Base-by-base conservation (phyloP, 2,329 filamentous ascomycete species). In the Botrytis medusae region DNA sequence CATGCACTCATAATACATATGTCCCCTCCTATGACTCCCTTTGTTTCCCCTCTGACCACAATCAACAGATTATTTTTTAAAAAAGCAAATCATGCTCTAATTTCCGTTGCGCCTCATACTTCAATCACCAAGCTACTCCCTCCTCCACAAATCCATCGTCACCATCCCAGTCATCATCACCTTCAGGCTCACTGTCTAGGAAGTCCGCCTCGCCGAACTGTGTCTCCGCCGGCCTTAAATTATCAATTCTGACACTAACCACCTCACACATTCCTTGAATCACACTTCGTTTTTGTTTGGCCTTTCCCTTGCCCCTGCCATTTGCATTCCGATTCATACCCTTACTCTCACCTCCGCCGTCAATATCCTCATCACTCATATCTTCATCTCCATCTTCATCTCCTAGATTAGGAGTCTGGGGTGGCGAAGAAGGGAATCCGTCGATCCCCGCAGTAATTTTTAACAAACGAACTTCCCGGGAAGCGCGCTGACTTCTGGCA, bases 201-300 rank as follows among this genome's bases (percentile, higher is more conserved):
- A 95, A 95, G 79, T 95, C 92, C 1, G 87, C 88, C 84, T 94
- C 93, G 34, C 86, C 87, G 76, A 87, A 93, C 74, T 91, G 89
- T 37, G 87, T 83, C 82, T 94, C 92, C 3, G 86, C 86, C 8
- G 90, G 90, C 74, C 93, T 90, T 79, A 93, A 88, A 80, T 95
- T 95, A 81, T 95, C 93, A 76, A 95, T 90, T 62, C 89, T 84
- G 61, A 95, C 87, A 74, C 92, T 88, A 29, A 95, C 92, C 9
- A 89, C 85, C 59, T 90, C 86, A 78, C 92, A 95, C 76, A 91
- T 85, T 1, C 92, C 92, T 74, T 95, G 92, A 40, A 91, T 46
- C 40, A 84, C 81, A 22, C 81, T 81, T 40, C 81, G 80, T n/a
- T 84, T 83, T 22, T 77, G 78, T 46, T 79, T 78, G 8, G 44